Base-by-base conservation (phyloP, 1,139 yeast species). In the Yamadazyma taylorii region DNA sequence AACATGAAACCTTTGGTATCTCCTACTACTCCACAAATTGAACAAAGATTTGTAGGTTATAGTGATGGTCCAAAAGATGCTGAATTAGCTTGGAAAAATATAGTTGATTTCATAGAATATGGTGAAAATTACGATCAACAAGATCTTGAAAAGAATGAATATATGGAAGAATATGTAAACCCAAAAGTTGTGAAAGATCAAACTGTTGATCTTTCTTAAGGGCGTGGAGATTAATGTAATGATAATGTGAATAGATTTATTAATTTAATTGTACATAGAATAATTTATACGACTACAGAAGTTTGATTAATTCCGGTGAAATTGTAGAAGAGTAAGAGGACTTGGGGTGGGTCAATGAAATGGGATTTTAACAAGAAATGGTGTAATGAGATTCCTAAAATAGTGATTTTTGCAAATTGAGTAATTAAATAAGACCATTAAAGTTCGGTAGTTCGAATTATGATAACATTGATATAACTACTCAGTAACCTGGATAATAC, bases 41-140 rank as follows among this genome's bases (percentile, higher is more conserved):
- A 69, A 46, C 90, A 88, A 57, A 69, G 73, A 30, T 88, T 70
- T 58, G 66, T 70, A 36, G 96, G 96, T 3, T 90, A 78, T 59
- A 51, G 61, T 24, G 80, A 81, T 51, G 90, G 90, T 24, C 79
- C 88, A 36, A 73, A 79, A 43, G 95, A 87, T 59, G 82, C 92
- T 6, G 76, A 79, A 42, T 70, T 86, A 36, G 86, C 88, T 45
- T 72, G 87, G 53, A 77, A 81, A 39, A 86, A 85, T 58, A 69
- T 87, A 36, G 77, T 75, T 52, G 88, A 85, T 50, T 92, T 79
- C 57, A 75, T 92, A 23, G 86, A 81, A 56, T 68, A 79, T 41
- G 97, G 97, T 4, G 70, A 68, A 37, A 65, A 68, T 51, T 69
- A 69, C 46, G 62, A 61, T 42, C 61, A 59, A 33, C 57, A 55